Base-by-base conservation (phyloP, 108 stramenopile species). In the Discostella stelligeroides region DNA sequence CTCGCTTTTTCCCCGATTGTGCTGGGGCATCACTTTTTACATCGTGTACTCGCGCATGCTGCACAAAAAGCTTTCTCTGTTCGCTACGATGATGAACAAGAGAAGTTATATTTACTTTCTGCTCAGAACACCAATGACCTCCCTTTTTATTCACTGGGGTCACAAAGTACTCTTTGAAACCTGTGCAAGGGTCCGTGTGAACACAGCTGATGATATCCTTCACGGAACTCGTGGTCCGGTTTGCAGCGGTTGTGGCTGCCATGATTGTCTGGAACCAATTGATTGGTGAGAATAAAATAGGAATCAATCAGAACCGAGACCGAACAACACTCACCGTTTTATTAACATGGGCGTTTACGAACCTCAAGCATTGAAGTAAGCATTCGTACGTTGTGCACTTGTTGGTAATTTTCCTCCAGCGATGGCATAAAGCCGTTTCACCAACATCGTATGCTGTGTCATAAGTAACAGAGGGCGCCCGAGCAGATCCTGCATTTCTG, bases 381-480 rank as follows among this genome's bases (percentile, higher is more conserved):
- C 80, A 80, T 70, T 91, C 88, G 34, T 88, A 82, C 24, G 77
- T 72, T 14, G 30, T 64, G 63, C 86, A 86, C 54, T 68, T 55
- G 7, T 70, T 29, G 23, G 81, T 82, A 41, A 66, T 50, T 55
- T 88, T 94, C 42, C 92, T 76, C 92, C 92, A 94, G 41, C 89
- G 51, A 71, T 94, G 89, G 60, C 74, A 79, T 53, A 69, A 70
- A 18, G 84, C 70, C 21, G 83, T 75, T 53, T 90, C 88, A 0
- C 87, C 92, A 45, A 94, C 92, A 86, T 94, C 92, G 45, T 87
- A 89, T n/a, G 57, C 30, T 15, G 76, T 81, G 20, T 80, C 66
- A 48, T 94, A 94, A 12, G 75, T 72, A 12, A 94, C 64, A 53
- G 79, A 73, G 23, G 87, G 88, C 18, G 87, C 86, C 11, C 71